phyloP scores from a whole-genome alignment of 176 grass and related monocot genomes.

The Chloris gayana region DNA sequence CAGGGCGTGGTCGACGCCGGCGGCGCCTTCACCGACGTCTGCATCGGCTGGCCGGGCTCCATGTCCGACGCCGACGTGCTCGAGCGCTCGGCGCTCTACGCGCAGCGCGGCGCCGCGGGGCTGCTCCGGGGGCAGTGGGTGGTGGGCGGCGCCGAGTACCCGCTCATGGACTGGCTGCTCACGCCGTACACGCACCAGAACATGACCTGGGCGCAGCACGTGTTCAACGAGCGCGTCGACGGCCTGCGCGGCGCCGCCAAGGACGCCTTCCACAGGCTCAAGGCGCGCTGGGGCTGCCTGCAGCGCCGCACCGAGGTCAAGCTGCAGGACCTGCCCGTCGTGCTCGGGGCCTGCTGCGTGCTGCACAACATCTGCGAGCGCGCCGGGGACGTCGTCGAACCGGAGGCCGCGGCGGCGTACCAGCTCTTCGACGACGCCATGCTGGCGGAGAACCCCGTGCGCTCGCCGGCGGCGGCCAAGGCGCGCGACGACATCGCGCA shows the following conservation, averaged over 20 bases:
- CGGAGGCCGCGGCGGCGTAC: slow-evolving; percentile 6
- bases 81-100: slow-evolving; percentile 57
- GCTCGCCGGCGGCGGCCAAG: slow-evolving; percentile 41
- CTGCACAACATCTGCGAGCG: slow-evolving; percentile 95
- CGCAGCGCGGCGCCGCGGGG: slow-evolving; percentile 52
- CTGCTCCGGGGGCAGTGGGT: slow-evolving; percentile 56
- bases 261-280: slow-evolving; percentile 63
- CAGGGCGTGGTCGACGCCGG: slow-evolving; percentile 72
- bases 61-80: slow-evolving; percentile 67
- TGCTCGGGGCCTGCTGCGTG: slow-evolving; percentile 83
- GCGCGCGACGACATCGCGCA: slow-evolving; percentile 70
- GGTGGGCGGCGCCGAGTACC: slow-evolving; percentile 60
- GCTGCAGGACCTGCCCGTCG: slow-evolving; percentile 65
- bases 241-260: slow-evolving; percentile 44
- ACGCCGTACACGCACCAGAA: slow-evolving; percentile 80
- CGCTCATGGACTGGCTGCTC: slow-evolving; percentile 81
- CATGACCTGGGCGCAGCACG: slow-evolving; percentile 78
- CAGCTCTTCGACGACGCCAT: slow-evolving; percentile 67
- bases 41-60: slow-evolving; percentile 69
- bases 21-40: slow-evolving; percentile 82
- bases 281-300: slow-evolving; percentile 76
- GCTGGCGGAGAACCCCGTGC: slow-evolving; percentile 61
- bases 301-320: slow-evolving; percentile 83
- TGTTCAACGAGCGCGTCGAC: slow-evolving; percentile 71
- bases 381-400: slow-evolving; percentile 51